Evolutionary conservation across 2,329 filamentous ascomycete genomes (phyloP), one percentile per base, ranked within the genome.

Genomic region (Talaromyces sp.): DNA sequence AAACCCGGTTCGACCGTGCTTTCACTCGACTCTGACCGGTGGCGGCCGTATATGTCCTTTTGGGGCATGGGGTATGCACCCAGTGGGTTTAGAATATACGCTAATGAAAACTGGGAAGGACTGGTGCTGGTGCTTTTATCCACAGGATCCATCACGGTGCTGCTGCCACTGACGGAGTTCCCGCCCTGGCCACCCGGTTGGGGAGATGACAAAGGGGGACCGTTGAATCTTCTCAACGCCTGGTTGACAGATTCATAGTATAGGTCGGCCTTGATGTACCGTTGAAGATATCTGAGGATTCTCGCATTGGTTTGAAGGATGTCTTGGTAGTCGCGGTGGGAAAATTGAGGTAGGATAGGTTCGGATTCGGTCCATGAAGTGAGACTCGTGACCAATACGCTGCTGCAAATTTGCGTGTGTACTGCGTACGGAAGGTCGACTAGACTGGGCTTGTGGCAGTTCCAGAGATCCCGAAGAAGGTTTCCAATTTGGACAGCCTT

Each of bases 321-420:
- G 16, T 60, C 50, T n/a, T 50, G 27, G 50, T 53, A 60, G 4
- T 60, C 52, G 23, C 27, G 36, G 28, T 56, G 44, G 23, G 58
- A 56, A 28, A 50, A 42, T 10, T 18, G 16, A 8, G 57, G 10
- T 23, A 53, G 10, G 40, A 60, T 40, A 30, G 58, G 40, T 33
- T 60, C 52, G n/a, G 34, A 28, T 4, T 55, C 58, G 53, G 14
- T 55, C 58, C 58, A 60, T 36, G 58, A 60, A 16, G 27, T 18
- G 30, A 60, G 34, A 28, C 36, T 34, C 12, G 58, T 55, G 23
- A 60, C 58, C 3, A 60, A 52, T n/a, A 60, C 52, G 36, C 58
- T 60, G 28, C 58, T 60, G 58, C 58, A 60, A 42, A 60, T 55
- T 36, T 60, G 58, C 14, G 58, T 27, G 30, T 60, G 58, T 7